Evolutionary conservation across 169 alveolate genomes (phyloP).

Genomic region (Sarcocystis neurona): DNA sequence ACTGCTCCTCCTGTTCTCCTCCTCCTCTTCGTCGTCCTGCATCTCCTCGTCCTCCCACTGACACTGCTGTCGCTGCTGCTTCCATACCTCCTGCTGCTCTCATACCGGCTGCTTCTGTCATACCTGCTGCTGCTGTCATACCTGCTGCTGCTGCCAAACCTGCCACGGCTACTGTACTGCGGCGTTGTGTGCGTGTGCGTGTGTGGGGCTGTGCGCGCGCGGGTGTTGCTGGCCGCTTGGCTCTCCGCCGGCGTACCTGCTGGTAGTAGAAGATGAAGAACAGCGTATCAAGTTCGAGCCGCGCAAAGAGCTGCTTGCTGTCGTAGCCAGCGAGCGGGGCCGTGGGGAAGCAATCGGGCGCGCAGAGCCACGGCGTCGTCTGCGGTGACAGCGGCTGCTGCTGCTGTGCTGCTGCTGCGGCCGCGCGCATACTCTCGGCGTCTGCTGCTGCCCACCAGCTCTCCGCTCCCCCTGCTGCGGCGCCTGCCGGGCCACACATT

Average conservation of each 20-base stretch:
- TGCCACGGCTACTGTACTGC: background rate
- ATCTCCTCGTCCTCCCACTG: background rate
- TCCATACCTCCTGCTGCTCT: background rate
- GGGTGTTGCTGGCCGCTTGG: background rate
- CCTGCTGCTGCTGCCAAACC: background rate
- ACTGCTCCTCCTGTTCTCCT: background rate
- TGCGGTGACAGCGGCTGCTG: conserved; percentile 32
- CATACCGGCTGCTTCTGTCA: background rate
- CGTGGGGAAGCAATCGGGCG: conserved; percentile 52
- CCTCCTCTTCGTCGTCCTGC: background rate
- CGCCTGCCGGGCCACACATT: background rate
- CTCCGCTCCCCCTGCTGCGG: background rate
- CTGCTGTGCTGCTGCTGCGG: background rate
- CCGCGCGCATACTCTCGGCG: background rate
- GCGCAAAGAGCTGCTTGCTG: background rate
- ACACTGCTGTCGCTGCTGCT: background rate
- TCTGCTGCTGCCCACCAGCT: conserved; percentile 14
- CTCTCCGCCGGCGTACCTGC: conserved; percentile 21
- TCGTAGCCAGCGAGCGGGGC: conserved; percentile 13
- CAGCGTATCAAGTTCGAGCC: conserved; percentile 52
- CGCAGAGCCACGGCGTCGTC: conserved; percentile 2
- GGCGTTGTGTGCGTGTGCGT: no score
- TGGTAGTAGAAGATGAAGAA: conserved; percentile 64
- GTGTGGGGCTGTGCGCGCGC: no score
- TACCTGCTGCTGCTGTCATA: background rate